Conservation (phyloP, 2,329 filamentous ascomycete species). For the Ramularia endophylla region DNA sequence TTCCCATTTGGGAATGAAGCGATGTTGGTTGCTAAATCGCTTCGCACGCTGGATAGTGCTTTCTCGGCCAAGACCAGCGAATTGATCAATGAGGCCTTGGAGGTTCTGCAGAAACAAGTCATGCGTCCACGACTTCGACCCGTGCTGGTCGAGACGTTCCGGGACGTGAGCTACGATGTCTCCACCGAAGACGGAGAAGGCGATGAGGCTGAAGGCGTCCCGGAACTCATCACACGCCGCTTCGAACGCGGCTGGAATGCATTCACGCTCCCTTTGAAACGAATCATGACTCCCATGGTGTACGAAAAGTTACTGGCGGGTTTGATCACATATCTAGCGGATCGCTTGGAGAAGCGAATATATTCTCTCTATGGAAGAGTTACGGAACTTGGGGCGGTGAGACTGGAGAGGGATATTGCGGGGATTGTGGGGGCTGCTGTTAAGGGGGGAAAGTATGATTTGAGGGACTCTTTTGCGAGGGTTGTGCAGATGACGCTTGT, state of each 20-base stretch:
- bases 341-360: conserved; percentile 79
- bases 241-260: conserved; percentile 84
- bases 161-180: conserved; percentile 80
- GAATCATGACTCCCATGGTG: conserved; percentile 72
- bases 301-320: conserved; percentile 70
- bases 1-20: conserved; percentile 80
- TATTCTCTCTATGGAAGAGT: conserved; percentile 73
- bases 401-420: conserved; percentile 77
- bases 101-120: conserved; percentile 81
- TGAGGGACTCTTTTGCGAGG: conserved; percentile 70
- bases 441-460: conserved; percentile 64
- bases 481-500: conserved; percentile 78
- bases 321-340: conserved; percentile 68
- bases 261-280: conserved; percentile 75
- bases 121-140: conserved; percentile 79
- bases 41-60: conserved; percentile 62
- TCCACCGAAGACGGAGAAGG: conserved; percentile 48
- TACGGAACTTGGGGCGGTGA: conserved; percentile 73
- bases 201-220: conserved; percentile 34
- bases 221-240: conserved; percentile 66
- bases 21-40: conserved; percentile 58
- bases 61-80: conserved; percentile 77
- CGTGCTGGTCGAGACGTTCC: conserved; percentile 81
- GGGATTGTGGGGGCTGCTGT: conserved; percentile 65
- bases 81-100: conserved; percentile 74